Base-by-base conservation (phyloP, 2,329 filamentous ascomycete genomes). In the Onygenales sp. region DNA sequence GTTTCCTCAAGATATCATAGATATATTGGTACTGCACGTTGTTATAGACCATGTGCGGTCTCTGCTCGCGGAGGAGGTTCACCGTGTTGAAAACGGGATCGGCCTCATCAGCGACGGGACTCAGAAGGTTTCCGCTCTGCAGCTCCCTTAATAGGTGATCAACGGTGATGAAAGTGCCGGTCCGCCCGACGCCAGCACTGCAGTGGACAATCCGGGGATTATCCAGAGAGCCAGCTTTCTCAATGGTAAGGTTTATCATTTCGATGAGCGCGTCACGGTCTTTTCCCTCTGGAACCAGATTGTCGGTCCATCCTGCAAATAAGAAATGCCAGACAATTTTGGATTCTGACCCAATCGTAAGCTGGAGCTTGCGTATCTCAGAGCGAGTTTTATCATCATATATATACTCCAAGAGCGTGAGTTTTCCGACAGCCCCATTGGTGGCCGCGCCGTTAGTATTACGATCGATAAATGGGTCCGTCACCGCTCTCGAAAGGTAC, bases 111-210 rank as follows among this genome's bases (percentile, higher is more conserved):
- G 74, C 70, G 7, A 71, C 62, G 36, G 62, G 59, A 49, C 73
- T 65, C 57, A 80, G 74, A 49, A 95, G 71, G 21, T 83, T 78
- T 49, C 90, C 92, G 5, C 83, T 79, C 31, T 88, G 83, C 8
- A 97, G 77, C 69, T 96, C 89, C 37, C 84, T 80, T 58, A 95
- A 78, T 31, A 98, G 80, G 68, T 94, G 89, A 70, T 97, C 93
- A n/a, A 98, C 79, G 1, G 89, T 87, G 63, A 98, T 95, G 66
- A 97, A 98, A 0, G 93, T 97, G 36, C 93, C 93, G 6, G 88
- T 95, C 52, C 93, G 83, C 10, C 93, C 93, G 11, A 98, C 92
- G 40, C 93, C 93, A 6, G 93, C 93, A 65, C 88, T 95, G 74
- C 87, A 91, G 69, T 91, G 87, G 9, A 90, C 80, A 55, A 97